Percentiles rank a stretch among this genome's conserved stretches.
phyloP scores from a whole-genome alignment of 2,329 filamentous ascomycete genomes.

The Penicillium sp. region DNA sequence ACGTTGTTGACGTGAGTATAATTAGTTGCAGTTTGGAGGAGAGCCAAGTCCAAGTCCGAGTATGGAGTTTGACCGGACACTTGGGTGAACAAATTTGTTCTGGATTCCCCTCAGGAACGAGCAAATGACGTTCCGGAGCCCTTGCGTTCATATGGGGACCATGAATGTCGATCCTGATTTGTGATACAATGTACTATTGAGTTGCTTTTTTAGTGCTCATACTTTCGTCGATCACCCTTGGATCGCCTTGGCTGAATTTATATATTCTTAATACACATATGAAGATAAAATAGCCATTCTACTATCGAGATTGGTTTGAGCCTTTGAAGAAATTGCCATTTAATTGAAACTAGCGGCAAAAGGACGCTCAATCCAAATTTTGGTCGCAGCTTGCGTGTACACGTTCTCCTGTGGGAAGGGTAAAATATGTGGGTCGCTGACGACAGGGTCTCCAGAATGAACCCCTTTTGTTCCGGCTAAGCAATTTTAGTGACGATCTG shows the following conservation, averaged over 20 bases:
- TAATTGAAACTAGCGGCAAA: background rate
- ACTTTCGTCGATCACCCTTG: background rate
- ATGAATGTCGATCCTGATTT: slow-evolving; percentile 2
- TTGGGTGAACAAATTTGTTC: background rate
- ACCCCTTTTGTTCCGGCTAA: background rate
- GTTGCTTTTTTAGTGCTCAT: background rate
- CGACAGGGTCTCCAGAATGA: background rate
- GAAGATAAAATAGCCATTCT: background rate
- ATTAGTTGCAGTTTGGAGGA: background rate
- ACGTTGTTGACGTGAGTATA: slow-evolving; percentile 1
- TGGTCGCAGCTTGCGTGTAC: background rate
- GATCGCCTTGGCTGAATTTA: background rate
- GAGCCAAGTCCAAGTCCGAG: background rate
- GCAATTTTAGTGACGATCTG: background rate
- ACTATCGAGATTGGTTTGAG: background rate
- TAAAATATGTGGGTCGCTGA: background rate
- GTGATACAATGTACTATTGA: background rate
- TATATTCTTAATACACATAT: background rate
- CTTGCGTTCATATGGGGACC: slow-evolving; percentile 1
- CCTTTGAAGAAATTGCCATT: background rate
- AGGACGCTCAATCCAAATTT: background rate
- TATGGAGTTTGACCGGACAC: background rate
- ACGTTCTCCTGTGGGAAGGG: background rate
- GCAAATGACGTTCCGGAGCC: background rate
- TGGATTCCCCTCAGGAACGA: background rate